Base-by-base conservation (phyloP, 257 asterid genomes). In the Plantago major region DNA sequence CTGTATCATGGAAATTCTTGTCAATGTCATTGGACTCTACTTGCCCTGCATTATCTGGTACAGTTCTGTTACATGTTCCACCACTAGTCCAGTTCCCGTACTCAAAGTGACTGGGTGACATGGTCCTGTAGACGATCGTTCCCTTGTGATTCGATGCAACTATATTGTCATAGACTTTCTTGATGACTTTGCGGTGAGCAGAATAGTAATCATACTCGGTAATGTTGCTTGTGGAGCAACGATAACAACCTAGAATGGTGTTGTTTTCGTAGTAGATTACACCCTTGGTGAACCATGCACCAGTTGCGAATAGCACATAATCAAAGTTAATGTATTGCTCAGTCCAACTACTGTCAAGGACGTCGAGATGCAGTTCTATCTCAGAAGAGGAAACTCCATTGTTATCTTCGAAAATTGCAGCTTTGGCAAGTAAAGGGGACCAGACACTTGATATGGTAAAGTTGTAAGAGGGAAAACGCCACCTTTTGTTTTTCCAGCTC, bases 211-310 rank as follows among this genome's bases (percentile, higher is more conserved):
- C 90, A 18, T 81, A 7, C 55, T 84, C 76, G 0, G 92, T 82
- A 52, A 84, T 71, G 83, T 91, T 91, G 58, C 68, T 55, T 45
- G 76, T 74, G 8, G 64, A 60, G 67, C 98, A 91, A 49, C 69
- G 59, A 52, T 86, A 95, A 78, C 98, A 91, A 49, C 98, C 96
- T 30, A 78, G 59, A 3, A 79, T 46, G 2, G 72, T 74, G 26
- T 61, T 67, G 77, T 81, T 85, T 71, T 80, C 89, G 17, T 77
- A 82, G 80, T 82, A 90, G 16, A 83, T 53, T 6, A 89, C 85
- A 2, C 74, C 40, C 66, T 86, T 86, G 58, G 84, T 85, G 74
- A 78, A 92, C 98, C 97, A 92, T 64, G 86, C 77, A 0, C 95
- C 95, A 18, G 89, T 97, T 0, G 87, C 92, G 3, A 81, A 64